These are phyloP conservation scores for Pichia sp. DNA, from an alignment of 1,139 yeast genomes.

Conservation along the genomic window DNA sequence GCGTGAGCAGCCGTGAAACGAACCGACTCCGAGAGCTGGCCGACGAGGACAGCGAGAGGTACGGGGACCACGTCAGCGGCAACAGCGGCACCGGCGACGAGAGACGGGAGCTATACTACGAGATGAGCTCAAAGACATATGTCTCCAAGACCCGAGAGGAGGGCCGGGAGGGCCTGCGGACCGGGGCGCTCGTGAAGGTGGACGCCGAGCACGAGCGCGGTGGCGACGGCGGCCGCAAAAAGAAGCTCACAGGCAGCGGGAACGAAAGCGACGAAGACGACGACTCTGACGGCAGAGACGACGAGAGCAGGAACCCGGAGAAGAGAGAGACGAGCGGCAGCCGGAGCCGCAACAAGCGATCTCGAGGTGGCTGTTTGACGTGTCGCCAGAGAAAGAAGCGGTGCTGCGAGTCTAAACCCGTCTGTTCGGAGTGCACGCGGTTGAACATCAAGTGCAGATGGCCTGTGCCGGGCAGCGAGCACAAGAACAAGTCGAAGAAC, in stretches of 20 bases:
- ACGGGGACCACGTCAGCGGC: neutral
- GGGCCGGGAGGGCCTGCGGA: slow-evolving; percentile 5
- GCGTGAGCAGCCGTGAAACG: neutral
- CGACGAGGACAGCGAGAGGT: neutral
- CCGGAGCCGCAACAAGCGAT: slow-evolving; percentile 31
- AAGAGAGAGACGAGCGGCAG: neutral
- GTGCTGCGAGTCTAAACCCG: slow-evolving; percentile 62
- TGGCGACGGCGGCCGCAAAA: neutral
- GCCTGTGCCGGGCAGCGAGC: slow-evolving; percentile 49
- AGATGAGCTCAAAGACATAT: slow-evolving; percentile 4
- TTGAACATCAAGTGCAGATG: slow-evolving; percentile 51
- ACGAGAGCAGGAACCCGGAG: neutral
- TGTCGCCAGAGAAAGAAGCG: slow-evolving; percentile 70
- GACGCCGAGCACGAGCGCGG: neutral
- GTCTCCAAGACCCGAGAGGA: slow-evolving; percentile 2
- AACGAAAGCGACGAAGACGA: neutral
- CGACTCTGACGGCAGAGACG: neutral
- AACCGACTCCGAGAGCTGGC: neutral
- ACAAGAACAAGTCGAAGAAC: slow-evolving; percentile 35
- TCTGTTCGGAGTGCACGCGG: slow-evolving; percentile 56
- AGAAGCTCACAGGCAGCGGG: neutral
- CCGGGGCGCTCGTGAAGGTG: slow-evolving; percentile 2
- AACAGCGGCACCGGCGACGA: neutral
- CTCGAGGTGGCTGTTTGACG: slow-evolving; percentile 62
- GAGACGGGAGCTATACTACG: slow-evolving; percentile 5